Conservation (phyloP, 306 rosid genomes). For the Senna tora region DNA sequence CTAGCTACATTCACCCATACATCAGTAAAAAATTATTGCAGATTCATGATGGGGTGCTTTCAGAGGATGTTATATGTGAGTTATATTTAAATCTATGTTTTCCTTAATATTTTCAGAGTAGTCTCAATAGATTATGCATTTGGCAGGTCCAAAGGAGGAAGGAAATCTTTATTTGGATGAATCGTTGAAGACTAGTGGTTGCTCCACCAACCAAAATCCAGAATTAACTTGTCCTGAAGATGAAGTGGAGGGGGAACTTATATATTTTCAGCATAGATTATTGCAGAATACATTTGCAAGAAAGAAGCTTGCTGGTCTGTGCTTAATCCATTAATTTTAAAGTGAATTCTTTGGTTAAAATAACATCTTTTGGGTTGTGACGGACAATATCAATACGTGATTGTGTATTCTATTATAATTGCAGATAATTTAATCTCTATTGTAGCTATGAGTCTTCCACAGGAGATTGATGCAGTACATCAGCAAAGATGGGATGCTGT, state of each 20-base stretch:
- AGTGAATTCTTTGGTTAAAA: constrained; percentile 5
- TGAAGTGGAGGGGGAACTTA: constrained; percentile 88
- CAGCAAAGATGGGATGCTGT: constrained; percentile 87
- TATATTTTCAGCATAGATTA: constrained; percentile 76
- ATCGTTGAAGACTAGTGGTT: constrained; percentile 49
- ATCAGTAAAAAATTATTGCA: constrained; percentile 52
- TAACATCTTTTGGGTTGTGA: not conserved
- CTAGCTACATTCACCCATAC: constrained; percentile 67
- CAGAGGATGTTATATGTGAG: constrained; percentile 46
- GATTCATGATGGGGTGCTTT: constrained; percentile 49
- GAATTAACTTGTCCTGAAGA: constrained; percentile 62
- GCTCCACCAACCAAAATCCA: constrained; percentile 55
- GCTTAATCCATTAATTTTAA: constrained; percentile 26
- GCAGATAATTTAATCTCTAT: constrained; percentile 72
- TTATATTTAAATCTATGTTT: constrained; percentile 39
- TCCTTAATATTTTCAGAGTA: constrained; percentile 30
- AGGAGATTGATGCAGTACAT: constrained; percentile 69
- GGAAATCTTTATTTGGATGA: constrained; percentile 50
- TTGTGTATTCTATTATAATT: constrained; percentile 38
- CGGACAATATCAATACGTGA: constrained; percentile 7
- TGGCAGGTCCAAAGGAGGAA: constrained; percentile 56
- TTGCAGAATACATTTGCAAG: constrained; percentile 65
- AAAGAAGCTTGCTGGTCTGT: constrained; percentile 67
- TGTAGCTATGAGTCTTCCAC: constrained; percentile 71
- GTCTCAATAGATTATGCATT: constrained; percentile 40